These are phyloP conservation scores for Parascedosporium putredinis DNA, from an alignment of 2,329 filamentous ascomycete species.

Conservation along the genomic window DNA sequence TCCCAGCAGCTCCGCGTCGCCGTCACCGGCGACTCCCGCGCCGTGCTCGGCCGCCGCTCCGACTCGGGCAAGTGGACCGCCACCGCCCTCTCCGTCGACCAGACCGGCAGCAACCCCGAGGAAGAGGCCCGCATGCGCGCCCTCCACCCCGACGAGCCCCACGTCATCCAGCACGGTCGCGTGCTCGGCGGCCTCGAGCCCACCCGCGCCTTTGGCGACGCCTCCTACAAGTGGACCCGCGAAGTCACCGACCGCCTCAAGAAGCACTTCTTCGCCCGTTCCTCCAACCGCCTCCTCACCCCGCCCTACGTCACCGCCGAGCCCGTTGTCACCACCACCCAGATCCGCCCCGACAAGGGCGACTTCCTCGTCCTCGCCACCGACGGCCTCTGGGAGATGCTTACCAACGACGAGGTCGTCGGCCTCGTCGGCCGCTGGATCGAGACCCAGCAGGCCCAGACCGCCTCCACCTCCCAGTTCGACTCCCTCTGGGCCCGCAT, in stretches of 20 bases:
- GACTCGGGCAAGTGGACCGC: conserved; percentile 84
- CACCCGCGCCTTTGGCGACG: conserved; percentile 89
- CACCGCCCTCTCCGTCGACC: conserved; percentile 79
- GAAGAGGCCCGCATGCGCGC: conserved; percentile 74
- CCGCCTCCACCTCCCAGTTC: conserved; percentile 55
- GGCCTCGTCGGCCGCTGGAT: conserved; percentile 96
- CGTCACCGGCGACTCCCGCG: conserved; percentile 92
- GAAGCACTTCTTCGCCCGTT: conserved; percentile 76
- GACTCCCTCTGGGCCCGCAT: conserved; percentile 52
- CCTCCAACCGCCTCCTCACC: conserved; percentile 68
- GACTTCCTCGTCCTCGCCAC: conserved; percentile 96
- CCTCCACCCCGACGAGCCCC: conserved; percentile 80
- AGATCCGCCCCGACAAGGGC: conserved; percentile 77
- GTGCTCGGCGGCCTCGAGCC: conserved; percentile 89
- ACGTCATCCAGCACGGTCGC: conserved; percentile 80
- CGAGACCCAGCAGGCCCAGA: conserved; percentile 72
- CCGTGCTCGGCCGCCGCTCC: conserved; percentile 74
- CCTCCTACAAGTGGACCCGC: conserved; percentile 89
- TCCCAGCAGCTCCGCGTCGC: conserved; percentile 86
- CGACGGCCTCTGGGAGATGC: conserved; percentile 97
- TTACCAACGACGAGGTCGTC: conserved; percentile 96
- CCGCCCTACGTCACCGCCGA: conserved; percentile 97
- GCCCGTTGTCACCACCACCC: conserved; percentile 85
- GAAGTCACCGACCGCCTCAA: conserved; percentile 78
- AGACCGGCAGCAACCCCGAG: conserved; percentile 80